These are phyloP conservation scores for Tricholoma hemisulphureum DNA, from an alignment of 768 basidiomycete genomes.

Conservation along the genomic window DNA sequence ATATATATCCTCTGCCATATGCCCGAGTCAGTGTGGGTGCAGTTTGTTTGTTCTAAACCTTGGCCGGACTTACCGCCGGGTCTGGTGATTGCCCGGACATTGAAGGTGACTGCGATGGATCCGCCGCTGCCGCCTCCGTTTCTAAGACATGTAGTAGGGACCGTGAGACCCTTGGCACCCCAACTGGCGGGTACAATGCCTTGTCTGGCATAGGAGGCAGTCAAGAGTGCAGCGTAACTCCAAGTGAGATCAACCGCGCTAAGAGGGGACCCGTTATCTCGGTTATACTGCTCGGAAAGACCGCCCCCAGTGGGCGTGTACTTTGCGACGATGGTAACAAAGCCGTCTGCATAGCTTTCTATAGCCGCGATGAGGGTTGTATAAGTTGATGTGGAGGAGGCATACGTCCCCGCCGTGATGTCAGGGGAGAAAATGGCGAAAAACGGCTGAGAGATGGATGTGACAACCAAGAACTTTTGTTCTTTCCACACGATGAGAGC, in stretches of 20 bases:
- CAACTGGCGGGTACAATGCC: constrained; percentile 52
- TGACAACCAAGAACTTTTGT: constrained; percentile 51
- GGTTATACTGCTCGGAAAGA: constrained; percentile 64
- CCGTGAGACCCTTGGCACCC: constrained; percentile 60
- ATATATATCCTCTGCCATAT: constrained; percentile 60
- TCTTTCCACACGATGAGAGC: constrained; percentile 63
- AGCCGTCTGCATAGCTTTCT: constrained; percentile 62
- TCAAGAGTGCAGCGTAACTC: constrained; percentile 72
- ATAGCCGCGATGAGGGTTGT: constrained; percentile 47
- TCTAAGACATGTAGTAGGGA: constrained; percentile 45
- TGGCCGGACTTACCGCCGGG: constrained; percentile 48
- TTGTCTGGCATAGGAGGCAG: constrained; percentile 51
- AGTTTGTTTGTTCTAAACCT: background rate
- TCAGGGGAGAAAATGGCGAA: constrained; percentile 57
- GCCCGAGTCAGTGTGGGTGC: background rate
- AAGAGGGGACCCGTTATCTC: constrained; percentile 45
- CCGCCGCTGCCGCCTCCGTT: constrained; percentile 18
- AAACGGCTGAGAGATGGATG: constrained; percentile 63
- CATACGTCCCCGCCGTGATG: constrained; percentile 52
- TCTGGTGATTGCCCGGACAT: constrained; percentile 59
- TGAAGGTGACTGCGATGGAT: constrained; percentile 59
- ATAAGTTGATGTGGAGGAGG: constrained; percentile 46
- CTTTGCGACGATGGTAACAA: constrained; percentile 52
- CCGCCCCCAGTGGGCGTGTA: constrained; percentile 63
- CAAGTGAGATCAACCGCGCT: constrained; percentile 72